Evolutionary conservation across 495 filamentous ascomycete species (phyloP).

Genomic region (Pseudevernia furfuracea): DNA sequence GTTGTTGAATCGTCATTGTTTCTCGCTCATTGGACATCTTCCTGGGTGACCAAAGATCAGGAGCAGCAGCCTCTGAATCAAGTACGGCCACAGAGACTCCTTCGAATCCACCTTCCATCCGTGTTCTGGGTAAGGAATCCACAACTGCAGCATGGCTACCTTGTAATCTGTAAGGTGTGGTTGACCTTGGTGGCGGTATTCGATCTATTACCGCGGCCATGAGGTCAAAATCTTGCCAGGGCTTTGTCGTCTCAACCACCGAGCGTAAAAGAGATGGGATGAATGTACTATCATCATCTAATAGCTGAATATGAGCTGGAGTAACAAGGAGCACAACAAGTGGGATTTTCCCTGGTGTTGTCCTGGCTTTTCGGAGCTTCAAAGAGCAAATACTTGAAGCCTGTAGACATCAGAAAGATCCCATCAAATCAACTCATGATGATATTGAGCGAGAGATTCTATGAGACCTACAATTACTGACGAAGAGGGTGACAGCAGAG

Average conservation of each 20-base stretch:
- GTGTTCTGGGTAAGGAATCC: not conserved
- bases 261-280: slow-evolving; percentile 17
- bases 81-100: slow-evolving; percentile 24
- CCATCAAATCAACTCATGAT: not conserved
- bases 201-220: slow-evolving; percentile 25
- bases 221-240: slow-evolving; percentile 20
- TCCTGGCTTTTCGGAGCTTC: not conserved
- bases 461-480: slow-evolving; percentile 12
- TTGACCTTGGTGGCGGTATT: slow-evolving; percentile 15
- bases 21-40: slow-evolving; percentile 3
- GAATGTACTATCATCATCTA: slow-evolving; percentile 17
- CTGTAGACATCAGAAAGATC: slow-evolving; percentile 1
- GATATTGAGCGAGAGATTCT: not conserved
- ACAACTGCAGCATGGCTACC: not conserved
- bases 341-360: slow-evolving; percentile 3
- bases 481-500: slow-evolving; percentile 14
- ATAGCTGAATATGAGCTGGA: slow-evolving; percentile 16
- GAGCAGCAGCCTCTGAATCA: slow-evolving; percentile 19
- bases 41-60: slow-evolving; percentile 21
- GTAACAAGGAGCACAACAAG: slow-evolving; percentile 26
- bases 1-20: slow-evolving; percentile 18
- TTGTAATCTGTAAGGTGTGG: not conserved
- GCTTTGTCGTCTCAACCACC: not conserved
- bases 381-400: not conserved
- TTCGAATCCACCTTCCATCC: slow-evolving; percentile 11